Evolutionary conservation across 306 rosid genomes (phyloP).

Genomic region (Luffa acutangula): DNA sequence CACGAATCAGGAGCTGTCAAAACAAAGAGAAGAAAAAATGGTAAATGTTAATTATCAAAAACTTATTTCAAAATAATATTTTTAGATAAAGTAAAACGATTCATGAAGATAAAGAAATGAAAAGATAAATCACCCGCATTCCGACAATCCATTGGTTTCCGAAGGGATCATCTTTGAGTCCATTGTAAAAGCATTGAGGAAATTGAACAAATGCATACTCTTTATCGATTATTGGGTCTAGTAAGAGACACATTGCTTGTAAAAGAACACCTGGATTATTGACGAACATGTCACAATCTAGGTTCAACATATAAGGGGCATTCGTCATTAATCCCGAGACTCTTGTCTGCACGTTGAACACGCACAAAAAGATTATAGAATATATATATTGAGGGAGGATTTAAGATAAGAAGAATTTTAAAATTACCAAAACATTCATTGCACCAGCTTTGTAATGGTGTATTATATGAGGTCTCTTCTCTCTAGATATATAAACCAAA

Average conservation of each 20-base stretch:
- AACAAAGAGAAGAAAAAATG: background rate
- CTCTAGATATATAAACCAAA: constrained; percentile 54
- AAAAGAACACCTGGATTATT: constrained; percentile 34
- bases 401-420: background rate
- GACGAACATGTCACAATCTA: constrained; percentile 65
- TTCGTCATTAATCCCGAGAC: constrained; percentile 62
- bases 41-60: background rate
- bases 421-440: constrained; percentile 48
- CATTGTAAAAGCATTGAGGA: constrained; percentile 38
- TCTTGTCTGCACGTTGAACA: constrained; percentile 26
- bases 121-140: constrained; percentile 18
- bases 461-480: constrained; percentile 36
- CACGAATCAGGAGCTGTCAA: background rate
- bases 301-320: constrained; percentile 54
- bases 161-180: constrained; percentile 52
- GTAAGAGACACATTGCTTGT: constrained; percentile 37
- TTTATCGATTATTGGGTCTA: constrained; percentile 28
- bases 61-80: background rate
- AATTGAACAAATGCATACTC: constrained; percentile 50
- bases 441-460: constrained; percentile 78
- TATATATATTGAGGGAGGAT: background rate
- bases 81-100: background rate
- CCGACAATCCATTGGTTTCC: constrained; percentile 26
- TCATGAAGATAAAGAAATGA: background rate
- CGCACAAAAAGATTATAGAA: background rate